Evolutionary conservation across 495 filamentous ascomycete genomes (phyloP), one percentile per base, ranked within the genome.

Genomic region (Aspergillus nanangensis): DNA sequence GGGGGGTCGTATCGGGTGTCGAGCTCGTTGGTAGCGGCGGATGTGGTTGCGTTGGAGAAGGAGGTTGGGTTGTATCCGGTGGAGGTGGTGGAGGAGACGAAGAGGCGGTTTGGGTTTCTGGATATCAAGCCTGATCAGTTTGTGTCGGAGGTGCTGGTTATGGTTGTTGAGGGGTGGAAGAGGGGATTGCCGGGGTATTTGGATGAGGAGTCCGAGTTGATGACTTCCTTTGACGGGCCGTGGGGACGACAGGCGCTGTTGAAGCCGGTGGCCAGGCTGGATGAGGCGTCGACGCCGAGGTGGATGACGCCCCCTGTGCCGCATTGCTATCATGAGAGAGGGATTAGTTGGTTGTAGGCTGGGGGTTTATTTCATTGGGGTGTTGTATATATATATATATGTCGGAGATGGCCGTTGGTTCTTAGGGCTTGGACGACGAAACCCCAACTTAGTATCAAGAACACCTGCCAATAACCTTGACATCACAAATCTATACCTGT

Each of bases 81-180:
- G 1, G 49, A 62, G 3, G 50, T 62, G 4, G 56, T 54, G 19
- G 38, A 48, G 20, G 29, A 48, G 23, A 53, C 50, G 1, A n/a
- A 14, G n/a, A 35, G 50, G 21, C 38, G 17, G 5, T 57, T 57
- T 19, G 32, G 40, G 1, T 60, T 52, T n/a, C 34, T 18, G 18
- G 45, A 22, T 2, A 36, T 22, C 5, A 53, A 42, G 3, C 51
- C 57, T 1, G 51, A 54, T 13, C 62, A 63, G 18, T 66, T 48
- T 38, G 60, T 66, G 5, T 46, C 60, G 1, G 62, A 66, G 29
- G 51, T 66, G 19, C 25, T 66, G 50, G 33, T 60, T 0, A 24
- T 37, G n/a, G 58, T 66, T 0, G 31, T 66, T 13, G 47, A 61
- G 45, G 62, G 58, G 0, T 66, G 62, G 60, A 63, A 63, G 43